These are phyloP conservation scores for Cutaneotrichosporon sp. DNA, from an alignment of 1,284 basidiomycete genomes.

Conservation along the genomic window DNA sequence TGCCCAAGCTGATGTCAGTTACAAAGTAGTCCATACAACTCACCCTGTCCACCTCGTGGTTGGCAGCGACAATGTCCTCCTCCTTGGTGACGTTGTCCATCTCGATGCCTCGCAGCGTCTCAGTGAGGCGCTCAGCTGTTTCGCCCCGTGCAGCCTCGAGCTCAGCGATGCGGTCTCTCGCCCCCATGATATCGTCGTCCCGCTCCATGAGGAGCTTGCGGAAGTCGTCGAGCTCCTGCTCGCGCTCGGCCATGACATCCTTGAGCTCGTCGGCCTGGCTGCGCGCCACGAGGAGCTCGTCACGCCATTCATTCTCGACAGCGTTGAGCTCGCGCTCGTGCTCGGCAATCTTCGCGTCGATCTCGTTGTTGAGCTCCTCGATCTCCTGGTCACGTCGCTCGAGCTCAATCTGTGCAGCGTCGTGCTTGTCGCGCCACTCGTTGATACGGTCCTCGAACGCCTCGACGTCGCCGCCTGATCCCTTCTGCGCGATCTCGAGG, in stretches of 20 bases:
- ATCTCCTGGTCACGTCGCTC: slow-evolving; percentile 52
- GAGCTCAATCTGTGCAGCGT: slow-evolving; percentile 49
- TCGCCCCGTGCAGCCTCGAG: slow-evolving; percentile 46
- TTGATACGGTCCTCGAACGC: slow-evolving; percentile 51
- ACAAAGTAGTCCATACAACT: slow-evolving; percentile 14
- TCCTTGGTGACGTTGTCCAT: slow-evolving; percentile 50
- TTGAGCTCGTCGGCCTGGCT: slow-evolving; percentile 50
- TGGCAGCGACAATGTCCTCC: slow-evolving; percentile 57
- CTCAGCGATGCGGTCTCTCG: slow-evolving; percentile 40
- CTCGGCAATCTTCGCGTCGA: slow-evolving; percentile 46
- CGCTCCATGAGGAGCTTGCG: slow-evolving; percentile 39
- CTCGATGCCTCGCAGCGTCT: slow-evolving; percentile 48
- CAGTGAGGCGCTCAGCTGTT: slow-evolving; percentile 48
- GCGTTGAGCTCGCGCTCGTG: slow-evolving; percentile 49
- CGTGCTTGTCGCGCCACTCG: slow-evolving; percentile 49
- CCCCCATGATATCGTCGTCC: slow-evolving; percentile 39
- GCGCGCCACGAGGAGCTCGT: slow-evolving; percentile 48
- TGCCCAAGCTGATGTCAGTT: slow-evolving; percentile 42
- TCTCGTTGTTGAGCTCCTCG: slow-evolving; percentile 51
- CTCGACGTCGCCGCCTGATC: slow-evolving; percentile 31
- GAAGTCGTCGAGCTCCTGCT: slow-evolving; percentile 43
- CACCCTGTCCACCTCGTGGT: slow-evolving; percentile 68
- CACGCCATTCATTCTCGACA: slow-evolving; percentile 49
- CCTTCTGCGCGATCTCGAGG: slow-evolving; percentile 28
- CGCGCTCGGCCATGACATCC: slow-evolving; percentile 46